Percentiles rank a stretch among this genome's conserved stretches.
phyloP scores from a whole-genome alignment of 192 early-diverging fungal species.

The Umbelopsis vinacea region DNA sequence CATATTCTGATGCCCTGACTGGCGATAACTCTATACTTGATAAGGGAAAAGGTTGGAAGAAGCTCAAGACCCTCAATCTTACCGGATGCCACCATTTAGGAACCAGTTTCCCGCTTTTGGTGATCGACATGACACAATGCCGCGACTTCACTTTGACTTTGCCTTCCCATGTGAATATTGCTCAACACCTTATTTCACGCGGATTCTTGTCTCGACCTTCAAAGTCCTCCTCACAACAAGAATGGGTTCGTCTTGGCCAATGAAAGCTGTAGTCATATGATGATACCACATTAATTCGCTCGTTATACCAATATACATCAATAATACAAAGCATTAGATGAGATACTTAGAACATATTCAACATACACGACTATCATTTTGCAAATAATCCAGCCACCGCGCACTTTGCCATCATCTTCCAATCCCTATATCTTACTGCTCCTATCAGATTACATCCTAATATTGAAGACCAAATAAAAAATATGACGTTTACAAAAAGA shows the following conservation, averaged over 20 bases:
- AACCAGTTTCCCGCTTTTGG: slow-evolving; percentile 6
- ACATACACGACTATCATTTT: too few species aligned
- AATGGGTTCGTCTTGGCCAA: neutral
- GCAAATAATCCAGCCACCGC: too few species aligned
- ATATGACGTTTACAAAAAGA: too few species aligned
- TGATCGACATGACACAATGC: slow-evolving; percentile 17
- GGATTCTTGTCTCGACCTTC: neutral
- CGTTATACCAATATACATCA: too few species aligned
- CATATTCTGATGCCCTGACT: neutral
- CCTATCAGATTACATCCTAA: too few species aligned
- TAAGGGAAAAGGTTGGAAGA: slow-evolving; percentile 4
- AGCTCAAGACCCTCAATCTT: neutral
- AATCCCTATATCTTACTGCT: too few species aligned
- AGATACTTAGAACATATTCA: too few species aligned
- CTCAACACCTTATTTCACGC: neutral
- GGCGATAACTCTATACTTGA: slow-evolving; percentile 1
- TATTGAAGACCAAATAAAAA: too few species aligned
- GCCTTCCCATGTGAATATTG: slow-evolving; percentile 18
- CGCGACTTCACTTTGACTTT: neutral
- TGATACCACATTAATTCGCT: too few species aligned
- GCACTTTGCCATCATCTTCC: too few species aligned
- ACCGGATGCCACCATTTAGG: neutral
- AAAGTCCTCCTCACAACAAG: neutral
- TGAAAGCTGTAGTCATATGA: too few species aligned
- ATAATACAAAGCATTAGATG: too few species aligned